A percentile compares a stretch with the other conserved stretches of the same genome.
These are phyloP conservation scores for Periconia digitata DNA, from an alignment of 2,329 filamentous ascomycete genomes.

Conservation along the genomic window DNA sequence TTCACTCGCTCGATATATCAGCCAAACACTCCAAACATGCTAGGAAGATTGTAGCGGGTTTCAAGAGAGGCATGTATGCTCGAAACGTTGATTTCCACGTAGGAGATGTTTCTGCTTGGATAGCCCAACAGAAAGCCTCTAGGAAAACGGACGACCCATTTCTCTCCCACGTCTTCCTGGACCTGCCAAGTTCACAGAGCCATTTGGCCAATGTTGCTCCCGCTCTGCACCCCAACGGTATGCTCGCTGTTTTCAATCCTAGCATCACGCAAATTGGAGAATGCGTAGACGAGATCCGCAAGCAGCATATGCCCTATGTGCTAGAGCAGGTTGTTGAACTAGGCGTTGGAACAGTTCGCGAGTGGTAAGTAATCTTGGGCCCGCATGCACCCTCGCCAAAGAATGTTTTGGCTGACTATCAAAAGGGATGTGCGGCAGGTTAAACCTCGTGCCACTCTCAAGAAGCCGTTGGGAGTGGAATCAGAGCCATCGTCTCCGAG, in stretches of 20 bases:
- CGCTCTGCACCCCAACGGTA: constrained; percentile 65
- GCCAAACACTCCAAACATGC: constrained; percentile 65
- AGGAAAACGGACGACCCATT: constrained; percentile 56
- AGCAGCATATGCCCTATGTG: constrained; percentile 57
- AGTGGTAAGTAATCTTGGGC: constrained; percentile 52
- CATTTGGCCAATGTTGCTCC: constrained; percentile 54
- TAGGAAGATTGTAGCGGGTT: constrained; percentile 64
- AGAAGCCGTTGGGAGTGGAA: constrained; percentile 18
- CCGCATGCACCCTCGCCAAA: too few species aligned
- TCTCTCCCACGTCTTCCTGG: constrained; percentile 70
- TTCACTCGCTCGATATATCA: constrained; percentile 73
- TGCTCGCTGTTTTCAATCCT: constrained; percentile 71
- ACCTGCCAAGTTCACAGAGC: constrained; percentile 66
- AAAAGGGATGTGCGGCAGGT: constrained; percentile 56
- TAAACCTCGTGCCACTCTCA: constrained; percentile 39
- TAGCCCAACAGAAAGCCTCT: constrained; percentile 50
- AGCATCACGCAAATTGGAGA: constrained; percentile 76
- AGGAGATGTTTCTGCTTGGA: constrained; percentile 65
- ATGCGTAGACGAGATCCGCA: constrained; percentile 59
- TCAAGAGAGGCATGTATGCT: constrained; percentile 70
- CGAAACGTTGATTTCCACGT: constrained; percentile 74
- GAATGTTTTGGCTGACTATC: background rate
- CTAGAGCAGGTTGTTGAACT: constrained; percentile 65
- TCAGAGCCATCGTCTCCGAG: background rate
- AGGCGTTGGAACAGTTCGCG: constrained; percentile 55